Evolutionary conservation across 225 moss, liverwort and hornwort species (phyloP), one percentile per base, ranked within the genome.

Genomic region (Sphagnum tenellum): DNA sequence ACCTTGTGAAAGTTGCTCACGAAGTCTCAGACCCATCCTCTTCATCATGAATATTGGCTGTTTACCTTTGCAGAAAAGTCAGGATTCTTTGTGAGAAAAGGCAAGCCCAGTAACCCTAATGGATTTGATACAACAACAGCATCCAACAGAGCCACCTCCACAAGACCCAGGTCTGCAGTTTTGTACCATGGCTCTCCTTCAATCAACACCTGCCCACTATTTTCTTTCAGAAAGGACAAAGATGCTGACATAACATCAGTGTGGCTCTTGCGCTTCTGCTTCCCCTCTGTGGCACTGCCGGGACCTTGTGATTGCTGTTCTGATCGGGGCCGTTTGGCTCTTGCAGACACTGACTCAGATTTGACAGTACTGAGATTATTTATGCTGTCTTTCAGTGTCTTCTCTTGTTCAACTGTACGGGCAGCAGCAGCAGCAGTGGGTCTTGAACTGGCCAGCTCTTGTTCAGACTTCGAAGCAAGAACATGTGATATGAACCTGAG

Each of bases 21-120:
- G 1, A 29, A 29, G 29, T 29, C 0, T 29, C 29, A 29, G 29
- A 29, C 29, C 29, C 1, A 1, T 29, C 29, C 29, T 29, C 29
- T 29, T 29, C 29, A 29, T 29, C 29, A 29, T 29, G 0, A 29
- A 29, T 29, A 29, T 29, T 29, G 1, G 29, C 29, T 29, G 29
- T 29, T 77, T 73, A 79, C 93, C 90, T 93, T 87, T 70, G 81
- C 90, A 63, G 75, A 71, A 66, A 90, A 98, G 67, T 89, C 85
- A 57, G 90, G 88, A 66, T 92, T 80, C 63, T 80, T 86, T 63
- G 82, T 79, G 14, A 96, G 74, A 53, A 92, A 80, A 12, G 96
- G 96, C 64, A 96, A 81, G 45, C 96, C 92, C 72, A 98, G 78
- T 92, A 98, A 90, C 67, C 80, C 88, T n/a, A 82, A 62, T 8